Base-by-base conservation (phyloP, 768 basidiomycete genomes). In the Termitomyces sp. region DNA sequence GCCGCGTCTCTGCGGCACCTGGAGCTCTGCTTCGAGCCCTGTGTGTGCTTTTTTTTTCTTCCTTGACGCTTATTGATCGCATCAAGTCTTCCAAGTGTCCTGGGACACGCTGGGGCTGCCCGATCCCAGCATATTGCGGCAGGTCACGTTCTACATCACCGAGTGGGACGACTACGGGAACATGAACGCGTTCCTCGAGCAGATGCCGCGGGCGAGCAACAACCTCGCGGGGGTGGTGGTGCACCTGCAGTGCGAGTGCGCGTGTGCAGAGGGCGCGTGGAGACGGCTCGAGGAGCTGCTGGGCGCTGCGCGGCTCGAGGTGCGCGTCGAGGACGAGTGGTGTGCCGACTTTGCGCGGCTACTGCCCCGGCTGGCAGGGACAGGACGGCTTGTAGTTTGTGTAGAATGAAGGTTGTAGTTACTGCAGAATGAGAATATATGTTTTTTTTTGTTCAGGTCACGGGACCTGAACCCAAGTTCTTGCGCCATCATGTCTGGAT, bases 401-500 rank as follows among this genome's bases (percentile, higher is more conserved):
- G 23, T 23, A 23, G 23, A 23, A 23, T 23, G 23, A 23, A 2
- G n/a, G n/a, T n/a, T n/a, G n/a, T n/a, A n/a, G n/a, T n/a, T 6
- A 32, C 32, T 32, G 32, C 7, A 32, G 32, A 32, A 32, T 32
- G 32, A 32, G 4, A 12, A 36, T 10, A 36, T 36, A 36, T 36
- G 35, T 36, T 36, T 36, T 36, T 36, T 36, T 36, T 36, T 36
- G 9, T 38, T 3, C 13, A 10, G n/a, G 41, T 43, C 41, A 43
- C 41, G 41, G 41, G 41, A 43, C 41, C 7, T 14, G 13, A 38
- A 9, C 3, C 8, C 3, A 0, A 43, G n/a, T n/a, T n/a, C 5
- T 8, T 20, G 41, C 9, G 41, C 41, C 41, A 43, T 43, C 41
- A 90, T 90, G 88, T 86, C 88, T 59, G 83, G 83, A 57, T 81